Evolutionary conservation across 2,329 filamentous ascomycete genomes (phyloP).

Genomic region (Microthyrium microscopicum): DNA sequence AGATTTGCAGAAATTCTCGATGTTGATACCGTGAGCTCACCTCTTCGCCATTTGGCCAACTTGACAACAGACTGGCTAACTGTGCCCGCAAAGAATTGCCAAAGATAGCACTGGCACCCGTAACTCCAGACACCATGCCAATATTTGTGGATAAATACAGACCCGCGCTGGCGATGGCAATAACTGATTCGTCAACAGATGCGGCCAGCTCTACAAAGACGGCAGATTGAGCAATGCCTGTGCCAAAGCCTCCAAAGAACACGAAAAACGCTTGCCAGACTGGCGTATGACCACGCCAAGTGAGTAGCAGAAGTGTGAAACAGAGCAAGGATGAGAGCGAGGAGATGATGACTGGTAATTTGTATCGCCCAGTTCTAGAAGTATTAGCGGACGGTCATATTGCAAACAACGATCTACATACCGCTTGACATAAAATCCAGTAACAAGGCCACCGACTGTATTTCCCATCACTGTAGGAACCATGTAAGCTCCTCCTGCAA

Average conservation of each 20-base stretch:
- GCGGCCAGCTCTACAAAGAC: conserved; percentile 34
- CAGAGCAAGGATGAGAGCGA: conserved; percentile 32
- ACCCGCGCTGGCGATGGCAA: conserved; percentile 33
- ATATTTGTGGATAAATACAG: conserved; percentile 30
- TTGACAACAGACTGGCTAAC: no score
- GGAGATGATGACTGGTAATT: conserved; percentile 34
- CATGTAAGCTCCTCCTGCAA: conserved; percentile 42
- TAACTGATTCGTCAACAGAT: conserved; percentile 26
- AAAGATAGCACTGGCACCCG: conserved; percentile 21
- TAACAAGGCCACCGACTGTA: conserved; percentile 43
- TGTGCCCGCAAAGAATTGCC: background rate
- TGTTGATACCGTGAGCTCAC: no score
- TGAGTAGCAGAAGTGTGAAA: conserved; percentile 35
- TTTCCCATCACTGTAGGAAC: conserved; percentile 54
- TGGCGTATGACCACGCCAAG: conserved; percentile 44
- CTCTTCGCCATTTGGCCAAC: no score
- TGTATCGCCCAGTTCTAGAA: conserved; percentile 41
- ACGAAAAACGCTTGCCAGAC: conserved; percentile 42
- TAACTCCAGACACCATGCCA: conserved; percentile 24
- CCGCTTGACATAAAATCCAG: conserved; percentile 39
- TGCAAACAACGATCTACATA: conserved; percentile 8
- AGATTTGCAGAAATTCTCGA: no score
- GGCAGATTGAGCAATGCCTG: conserved; percentile 28
- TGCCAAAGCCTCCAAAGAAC: conserved; percentile 30
- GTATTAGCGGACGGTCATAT: background rate